These are phyloP conservation scores for Amylocarpus encephaloides DNA, from an alignment of 2,329 filamentous ascomycete genomes.

Conservation along the genomic window DNA sequence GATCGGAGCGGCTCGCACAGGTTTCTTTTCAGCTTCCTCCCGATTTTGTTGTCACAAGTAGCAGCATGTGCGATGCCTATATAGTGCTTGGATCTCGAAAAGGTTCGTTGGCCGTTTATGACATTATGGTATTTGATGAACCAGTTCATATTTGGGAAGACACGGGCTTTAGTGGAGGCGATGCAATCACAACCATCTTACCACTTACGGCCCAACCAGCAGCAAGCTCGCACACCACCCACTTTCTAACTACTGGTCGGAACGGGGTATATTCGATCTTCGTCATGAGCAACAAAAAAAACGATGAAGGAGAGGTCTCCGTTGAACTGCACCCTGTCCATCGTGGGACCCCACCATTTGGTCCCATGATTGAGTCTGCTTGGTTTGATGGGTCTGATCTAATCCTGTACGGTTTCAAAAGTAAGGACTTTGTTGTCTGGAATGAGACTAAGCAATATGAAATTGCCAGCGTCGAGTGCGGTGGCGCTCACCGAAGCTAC, in stretches of 20 bases:
- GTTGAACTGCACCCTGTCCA: conserved; percentile 46
- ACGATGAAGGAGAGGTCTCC: background rate
- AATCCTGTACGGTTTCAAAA: conserved; percentile 73
- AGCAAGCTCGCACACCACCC: conserved; percentile 23
- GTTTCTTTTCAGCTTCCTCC: conserved; percentile 28
- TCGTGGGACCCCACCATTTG: conserved; percentile 62
- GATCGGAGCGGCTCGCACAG: background rate
- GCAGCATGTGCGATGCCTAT: conserved; percentile 35
- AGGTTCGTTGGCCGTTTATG: conserved; percentile 47
- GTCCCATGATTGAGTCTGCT: conserved; percentile 68
- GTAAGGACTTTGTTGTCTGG: conserved; percentile 74
- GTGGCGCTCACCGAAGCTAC: conserved; percentile 77
- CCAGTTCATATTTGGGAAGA: conserved; percentile 17
- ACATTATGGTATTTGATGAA: conserved; percentile 17
- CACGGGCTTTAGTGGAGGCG: conserved; percentile 31
- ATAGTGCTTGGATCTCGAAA: conserved; percentile 50
- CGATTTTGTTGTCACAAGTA: conserved; percentile 44
- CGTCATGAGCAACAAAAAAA: conserved; percentile 12
- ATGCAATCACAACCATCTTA: conserved; percentile 65
- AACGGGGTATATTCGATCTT: conserved; percentile 71
- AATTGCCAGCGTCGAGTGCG: conserved; percentile 69
- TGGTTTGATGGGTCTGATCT: conserved; percentile 55
- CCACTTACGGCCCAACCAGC: conserved; percentile 30
- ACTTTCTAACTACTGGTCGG: conserved; percentile 66
- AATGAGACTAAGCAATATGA: conserved; percentile 67